phyloP scores from a whole-genome alignment of 768 basidiomycete species.

The Kwoniella botswanensis region DNA sequence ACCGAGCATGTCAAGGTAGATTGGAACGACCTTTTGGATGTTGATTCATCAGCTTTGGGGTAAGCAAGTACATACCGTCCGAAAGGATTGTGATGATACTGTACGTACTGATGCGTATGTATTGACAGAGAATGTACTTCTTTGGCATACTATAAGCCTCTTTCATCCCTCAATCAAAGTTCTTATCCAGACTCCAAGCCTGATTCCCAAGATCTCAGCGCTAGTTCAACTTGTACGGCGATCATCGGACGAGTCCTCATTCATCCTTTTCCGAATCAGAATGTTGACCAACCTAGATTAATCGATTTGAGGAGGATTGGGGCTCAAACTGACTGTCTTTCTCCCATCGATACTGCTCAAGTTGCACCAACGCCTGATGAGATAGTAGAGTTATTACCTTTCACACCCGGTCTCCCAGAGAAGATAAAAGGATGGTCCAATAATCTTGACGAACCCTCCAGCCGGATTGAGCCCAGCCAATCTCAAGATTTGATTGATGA shows the following conservation, averaged over 20 bases:
- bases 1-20: not conserved
- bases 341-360: not conserved
- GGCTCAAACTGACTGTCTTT: no score
- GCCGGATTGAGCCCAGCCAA: not conserved
- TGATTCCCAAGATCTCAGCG: not conserved
- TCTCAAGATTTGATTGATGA: not conserved
- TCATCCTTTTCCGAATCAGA: no score
- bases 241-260: not conserved
- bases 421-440: constrained; percentile 14
- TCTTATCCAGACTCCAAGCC: not conserved
- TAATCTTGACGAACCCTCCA: not conserved
- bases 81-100: not conserved
- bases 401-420: constrained; percentile 8
- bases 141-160: not conserved
- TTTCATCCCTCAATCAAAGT: not conserved
- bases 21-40: not conserved
- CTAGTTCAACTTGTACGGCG: not conserved
- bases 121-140: not conserved
- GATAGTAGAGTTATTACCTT: constrained; percentile 1
- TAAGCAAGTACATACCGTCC: not conserved
- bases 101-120: not conserved
- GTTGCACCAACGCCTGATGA: not conserved
- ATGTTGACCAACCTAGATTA: no score
- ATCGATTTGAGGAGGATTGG: no score
- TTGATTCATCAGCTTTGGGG: not conserved